Evolutionary conservation across 768 basidiomycete species (phyloP).

Genomic region (Tricholomella constricta): DNA sequence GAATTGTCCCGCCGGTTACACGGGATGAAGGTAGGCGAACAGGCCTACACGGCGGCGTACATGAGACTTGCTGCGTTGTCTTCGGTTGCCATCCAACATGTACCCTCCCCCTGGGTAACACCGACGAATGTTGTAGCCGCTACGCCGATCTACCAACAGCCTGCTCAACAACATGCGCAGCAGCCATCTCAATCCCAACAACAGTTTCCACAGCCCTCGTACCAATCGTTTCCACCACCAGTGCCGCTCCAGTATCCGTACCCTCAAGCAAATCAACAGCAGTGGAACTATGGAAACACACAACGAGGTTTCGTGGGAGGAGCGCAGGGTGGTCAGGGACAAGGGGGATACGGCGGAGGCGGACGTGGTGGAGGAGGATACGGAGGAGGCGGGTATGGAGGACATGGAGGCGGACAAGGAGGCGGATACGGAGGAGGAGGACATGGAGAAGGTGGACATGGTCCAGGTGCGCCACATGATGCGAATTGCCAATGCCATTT

Average conservation of each 20-base stretch:
- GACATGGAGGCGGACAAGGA: not conserved
- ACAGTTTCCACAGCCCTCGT: too few species aligned
- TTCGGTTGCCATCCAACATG: not conserved
- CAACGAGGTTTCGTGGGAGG: too few species aligned
- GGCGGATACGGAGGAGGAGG: too few species aligned
- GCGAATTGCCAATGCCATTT: not conserved
- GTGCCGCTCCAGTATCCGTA: not conserved
- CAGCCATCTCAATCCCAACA: not conserved
- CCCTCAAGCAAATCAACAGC: not conserved
- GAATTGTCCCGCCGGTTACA: not conserved
- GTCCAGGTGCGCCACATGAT: not conserved
- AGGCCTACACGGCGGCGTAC: not conserved
- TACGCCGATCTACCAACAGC: not conserved
- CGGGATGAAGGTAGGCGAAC: not conserved
- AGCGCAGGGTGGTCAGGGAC: not conserved
- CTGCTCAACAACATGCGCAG: not conserved
- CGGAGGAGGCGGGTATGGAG: too few species aligned
- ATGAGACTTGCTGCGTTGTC: not conserved
- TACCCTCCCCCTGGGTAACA: not conserved
- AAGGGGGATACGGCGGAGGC: too few species aligned
- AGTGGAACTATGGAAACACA: not conserved
- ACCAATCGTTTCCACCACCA: too few species aligned
- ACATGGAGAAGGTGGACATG: too few species aligned
- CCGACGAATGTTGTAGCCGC: not conserved
- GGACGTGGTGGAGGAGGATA: too few species aligned